Evolutionary conservation across 179 eudicot species (phyloP), one percentile per base, ranked within the genome.

Genomic region (Corrigiola litoralis): DNA sequence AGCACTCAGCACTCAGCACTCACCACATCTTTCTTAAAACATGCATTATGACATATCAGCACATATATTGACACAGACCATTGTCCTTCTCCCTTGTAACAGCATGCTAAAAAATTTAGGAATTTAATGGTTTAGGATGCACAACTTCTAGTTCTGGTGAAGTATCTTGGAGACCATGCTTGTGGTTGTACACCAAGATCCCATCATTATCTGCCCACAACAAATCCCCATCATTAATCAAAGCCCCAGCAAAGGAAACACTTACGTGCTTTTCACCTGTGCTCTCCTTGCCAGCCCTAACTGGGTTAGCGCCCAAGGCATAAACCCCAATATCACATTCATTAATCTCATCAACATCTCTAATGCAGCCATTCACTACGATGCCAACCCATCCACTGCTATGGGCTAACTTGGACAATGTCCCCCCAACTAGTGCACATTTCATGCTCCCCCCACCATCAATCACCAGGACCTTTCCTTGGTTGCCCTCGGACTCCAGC

Each of bases 201-300:
- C 69, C 75, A 64, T 21, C 47, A 27, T 33, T 63, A 57, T 71
- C 75, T 6, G 65, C 69, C 48, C 68, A 71, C 13, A 71, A 27
- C 75, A 69, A 71, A 27, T 71, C 75, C 3, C 75, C 65, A 47
- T 71, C 64, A 2, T 25, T 20, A 11, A 71, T 71, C 17, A 56
- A 34, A 14, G 51, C 54, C 44, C 69, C 69, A 5, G 52, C 69
- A 18, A 64, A 50, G 1, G 57, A 25, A 25, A 71, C 58, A 5
- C 64, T 40, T 5, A 57, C 69, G 25, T 71, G 59, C 13, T 65
- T 71, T 51, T 57, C 70, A 41, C 75, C 70, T 10, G 51, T 63
- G 1, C 75, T 65, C 12, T 27, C 65, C 24, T 71, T 64, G 18
- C 38, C 36, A 13, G 60, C 38, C 11, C 63, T 38, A 3, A 71